Base-by-base conservation (phyloP, 768 basidiomycete species). In the Serendipita sp. region DNA sequence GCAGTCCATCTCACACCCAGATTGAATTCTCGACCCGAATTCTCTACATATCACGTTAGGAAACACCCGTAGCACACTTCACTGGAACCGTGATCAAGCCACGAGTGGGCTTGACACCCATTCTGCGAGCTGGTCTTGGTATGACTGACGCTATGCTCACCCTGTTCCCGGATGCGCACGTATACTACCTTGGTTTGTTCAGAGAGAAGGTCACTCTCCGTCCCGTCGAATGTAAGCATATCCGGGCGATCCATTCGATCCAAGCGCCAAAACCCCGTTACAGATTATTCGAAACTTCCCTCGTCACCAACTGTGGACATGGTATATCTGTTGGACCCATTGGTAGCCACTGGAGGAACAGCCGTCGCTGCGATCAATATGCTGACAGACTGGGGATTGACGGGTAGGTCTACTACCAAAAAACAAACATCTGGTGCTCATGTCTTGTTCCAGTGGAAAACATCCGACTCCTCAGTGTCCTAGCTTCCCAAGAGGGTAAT, bases 291-390 rank as follows among this genome's bases (percentile, higher is more conserved):
- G 60, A 94, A 94, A 74, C 78, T 95, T 38, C 93, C 92, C 13
- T 74, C 82, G 41, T 74, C 75, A 7, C 82, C 86, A 2, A 82
- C 85, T 0, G 81, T 94, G 14, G 94, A 97, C 69, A 73, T 81
- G 42, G 84, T 92, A n/a, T 90, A 84, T 74, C 75, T 98, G 24
- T 77, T 97, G 31, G 95, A 98, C 67, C 95, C 95, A 17, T 74
- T 97, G 33, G 85, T 97, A 68, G 95, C 95, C 0, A 97, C 95
- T 2, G 95, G 93, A 60, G 89, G 91, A 11, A 97, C 95, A 3
- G 91, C 89, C 2, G 79, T 81, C 65, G 93, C 95, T 17, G 94
- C 94, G 7, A 71, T 97, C 62, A 69, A 79, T 60, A 97, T 96
- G 90, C 78, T 95, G 61, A 68, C 78, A 1, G 90, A 90, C 61